Evolutionary conservation across 139 green algal genomes (phyloP).

Genomic region (Volvox africanus): DNA sequence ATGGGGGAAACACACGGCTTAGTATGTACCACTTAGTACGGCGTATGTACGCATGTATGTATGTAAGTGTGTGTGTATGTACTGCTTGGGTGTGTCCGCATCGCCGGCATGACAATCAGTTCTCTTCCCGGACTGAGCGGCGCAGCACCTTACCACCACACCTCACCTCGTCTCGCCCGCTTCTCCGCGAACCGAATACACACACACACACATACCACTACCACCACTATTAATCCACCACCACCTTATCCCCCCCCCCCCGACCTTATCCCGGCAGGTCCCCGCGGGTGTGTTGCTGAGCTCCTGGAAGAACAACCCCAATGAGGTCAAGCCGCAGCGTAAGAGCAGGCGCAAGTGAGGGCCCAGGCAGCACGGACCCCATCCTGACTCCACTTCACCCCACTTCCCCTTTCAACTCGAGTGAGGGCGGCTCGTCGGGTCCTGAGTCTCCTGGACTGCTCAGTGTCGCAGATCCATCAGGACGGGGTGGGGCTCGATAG

Average conservation of each 20-base stretch:
- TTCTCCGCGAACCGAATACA: not conserved
- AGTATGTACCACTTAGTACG: too few relatives aligned
- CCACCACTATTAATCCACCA: not conserved
- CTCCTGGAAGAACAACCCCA: conserved; percentile 84
- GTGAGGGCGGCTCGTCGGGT: too few relatives aligned
- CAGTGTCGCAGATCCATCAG: too few relatives aligned
- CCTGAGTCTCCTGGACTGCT: too few relatives aligned
- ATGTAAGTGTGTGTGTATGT: too few relatives aligned
- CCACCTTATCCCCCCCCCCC: not conserved
- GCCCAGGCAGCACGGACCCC: not conserved
- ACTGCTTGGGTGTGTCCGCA: too few relatives aligned
- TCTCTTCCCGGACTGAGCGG: too few relatives aligned
- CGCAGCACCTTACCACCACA: not conserved
- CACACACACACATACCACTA: not conserved
- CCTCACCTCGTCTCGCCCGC: not conserved
- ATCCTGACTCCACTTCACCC: not conserved
- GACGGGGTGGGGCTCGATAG: too few relatives aligned
- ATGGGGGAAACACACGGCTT: too few relatives aligned
- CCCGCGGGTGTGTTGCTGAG: conserved; percentile 4
- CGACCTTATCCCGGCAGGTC: not conserved
- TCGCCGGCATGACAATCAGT: too few relatives aligned
- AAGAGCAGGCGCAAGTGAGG: conserved; percentile 76
- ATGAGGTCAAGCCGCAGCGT: conserved; percentile 80
- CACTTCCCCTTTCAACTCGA: not conserved
- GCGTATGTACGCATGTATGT: too few relatives aligned